These are phyloP conservation scores for Nemania bipapillata DNA, from an alignment of 2,329 filamentous ascomycete genomes.

Conservation along the genomic window DNA sequence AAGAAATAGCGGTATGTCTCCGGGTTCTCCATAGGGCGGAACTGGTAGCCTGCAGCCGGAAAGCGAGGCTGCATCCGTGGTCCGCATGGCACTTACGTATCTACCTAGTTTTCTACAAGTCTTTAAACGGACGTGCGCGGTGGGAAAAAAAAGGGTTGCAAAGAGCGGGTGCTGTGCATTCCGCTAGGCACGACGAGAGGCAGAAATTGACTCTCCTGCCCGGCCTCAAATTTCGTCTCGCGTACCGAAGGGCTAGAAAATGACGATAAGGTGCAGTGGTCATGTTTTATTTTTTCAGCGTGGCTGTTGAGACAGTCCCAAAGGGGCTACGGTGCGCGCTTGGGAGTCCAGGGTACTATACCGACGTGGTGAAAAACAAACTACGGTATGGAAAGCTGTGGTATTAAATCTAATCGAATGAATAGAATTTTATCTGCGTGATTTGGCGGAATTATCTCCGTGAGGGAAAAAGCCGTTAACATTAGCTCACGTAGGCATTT, in stretches of 20 bases:
- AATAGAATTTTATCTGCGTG: neutral
- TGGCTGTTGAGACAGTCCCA: conserved; percentile 30
- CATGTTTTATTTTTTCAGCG: conserved; percentile 21
- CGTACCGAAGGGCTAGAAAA: conserved; percentile 18
- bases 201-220: neutral
- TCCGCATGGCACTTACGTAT: conserved; percentile 16
- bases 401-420: neutral
- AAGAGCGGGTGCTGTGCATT: neutral
- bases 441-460: conserved; percentile 10
- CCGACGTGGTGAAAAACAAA: neutral
- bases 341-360: conserved; percentile 8
- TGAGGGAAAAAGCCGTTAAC: neutral
- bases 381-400: neutral
- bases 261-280: conserved; percentile 7
- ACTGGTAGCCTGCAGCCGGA: conserved; percentile 14
- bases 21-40: neutral
- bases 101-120: too few relatives aligned
- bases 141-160: neutral
- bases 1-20: conserved; percentile 5
- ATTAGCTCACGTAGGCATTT: neutral
- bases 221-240: conserved; percentile 15
- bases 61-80: conserved; percentile 19
- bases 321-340: conserved; percentile 19
- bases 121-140: neutral
- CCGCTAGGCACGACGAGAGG: neutral